These are phyloP conservation scores for Crithidia thermophila DNA, from an alignment of 208 protist genomes.

Conservation along the genomic window DNA sequence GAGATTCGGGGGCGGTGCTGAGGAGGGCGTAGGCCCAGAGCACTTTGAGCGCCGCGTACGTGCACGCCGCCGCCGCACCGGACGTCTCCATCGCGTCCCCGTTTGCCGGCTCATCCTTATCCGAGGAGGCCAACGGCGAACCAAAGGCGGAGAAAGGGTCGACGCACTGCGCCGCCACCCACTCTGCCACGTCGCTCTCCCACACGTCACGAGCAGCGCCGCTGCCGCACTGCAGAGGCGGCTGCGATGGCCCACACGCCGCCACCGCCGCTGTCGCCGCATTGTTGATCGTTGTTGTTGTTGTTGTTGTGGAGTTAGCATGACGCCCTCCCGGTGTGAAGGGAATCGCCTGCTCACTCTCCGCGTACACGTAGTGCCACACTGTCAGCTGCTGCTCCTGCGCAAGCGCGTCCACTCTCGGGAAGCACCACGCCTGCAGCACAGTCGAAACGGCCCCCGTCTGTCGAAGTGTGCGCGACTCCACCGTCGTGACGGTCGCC, in stretches of 20 bases:
- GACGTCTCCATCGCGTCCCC: neutral
- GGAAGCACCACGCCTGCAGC: slow-evolving; percentile 11
- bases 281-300: too few species aligned
- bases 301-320: neutral
- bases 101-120: neutral
- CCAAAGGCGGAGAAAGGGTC: neutral
- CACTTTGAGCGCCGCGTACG: slow-evolving; percentile 15
- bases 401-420: neutral
- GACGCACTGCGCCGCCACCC: slow-evolving; percentile 9
- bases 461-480: neutral
- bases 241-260: too few species aligned
- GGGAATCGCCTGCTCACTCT: too few species aligned
- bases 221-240: too few species aligned
- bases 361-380: slow-evolving; percentile 3
- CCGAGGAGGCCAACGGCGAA: neutral
- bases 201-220: too few species aligned
- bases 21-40: slow-evolving; percentile 24
- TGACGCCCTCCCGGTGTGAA: too few species aligned
- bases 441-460: too few species aligned
- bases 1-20: neutral
- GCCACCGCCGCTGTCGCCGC: neutral
- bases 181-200: slow-evolving; percentile 24
- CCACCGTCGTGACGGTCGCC: neutral
- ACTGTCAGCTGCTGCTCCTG: neutral
- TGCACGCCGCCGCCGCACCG: neutral